A percentile compares a stretch with the other conserved stretches of the same genome.
These are phyloP conservation scores for Pyrrhoderma noxium DNA, from an alignment of 1,284 basidiomycete genomes.

Conservation along the genomic window DNA sequence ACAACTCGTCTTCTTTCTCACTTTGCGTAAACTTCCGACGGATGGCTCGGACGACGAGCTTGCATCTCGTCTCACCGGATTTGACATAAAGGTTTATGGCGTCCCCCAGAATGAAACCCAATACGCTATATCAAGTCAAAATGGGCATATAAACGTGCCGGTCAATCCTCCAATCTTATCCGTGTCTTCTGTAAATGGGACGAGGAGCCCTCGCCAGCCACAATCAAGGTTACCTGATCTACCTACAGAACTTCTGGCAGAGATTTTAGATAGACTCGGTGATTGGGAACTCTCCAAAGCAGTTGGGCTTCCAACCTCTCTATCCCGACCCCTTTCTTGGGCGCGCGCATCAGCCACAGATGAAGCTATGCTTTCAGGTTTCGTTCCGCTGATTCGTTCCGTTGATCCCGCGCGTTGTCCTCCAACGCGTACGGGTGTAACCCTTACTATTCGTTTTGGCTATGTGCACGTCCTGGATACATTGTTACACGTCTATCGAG, in stretches of 20 bases:
- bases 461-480: slow-evolving; percentile 68
- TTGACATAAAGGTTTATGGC: slow-evolving; percentile 65
- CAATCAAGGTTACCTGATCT: slow-evolving; percentile 42
- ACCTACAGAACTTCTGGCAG: slow-evolving; percentile 67
- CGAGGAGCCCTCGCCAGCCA: slow-evolving; percentile 17
- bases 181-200: slow-evolving; percentile 1
- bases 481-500: slow-evolving; percentile 53
- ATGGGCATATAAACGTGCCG: not conserved
- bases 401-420: slow-evolving; percentile 44
- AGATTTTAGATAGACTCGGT: slow-evolving; percentile 67
- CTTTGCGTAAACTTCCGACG: slow-evolving; percentile 56
- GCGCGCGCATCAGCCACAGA: slow-evolving; percentile 58
- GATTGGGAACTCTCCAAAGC: slow-evolving; percentile 78
- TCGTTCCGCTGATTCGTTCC: slow-evolving; percentile 49
- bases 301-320: slow-evolving; percentile 61
- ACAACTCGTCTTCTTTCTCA: slow-evolving; percentile 67
- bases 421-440: slow-evolving; percentile 62
- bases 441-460: slow-evolving; percentile 60
- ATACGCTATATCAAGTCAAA: not conserved
- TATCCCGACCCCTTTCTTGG: slow-evolving; percentile 64
- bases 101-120: slow-evolving; percentile 32
- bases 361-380: slow-evolving; percentile 58
- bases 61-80: slow-evolving; percentile 57
- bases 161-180: not conserved
- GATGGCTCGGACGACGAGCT: slow-evolving; percentile 55